phyloP scores from a whole-genome alignment of 1,284 basidiomycete genomes.

The Cerrena zonata region DNA sequence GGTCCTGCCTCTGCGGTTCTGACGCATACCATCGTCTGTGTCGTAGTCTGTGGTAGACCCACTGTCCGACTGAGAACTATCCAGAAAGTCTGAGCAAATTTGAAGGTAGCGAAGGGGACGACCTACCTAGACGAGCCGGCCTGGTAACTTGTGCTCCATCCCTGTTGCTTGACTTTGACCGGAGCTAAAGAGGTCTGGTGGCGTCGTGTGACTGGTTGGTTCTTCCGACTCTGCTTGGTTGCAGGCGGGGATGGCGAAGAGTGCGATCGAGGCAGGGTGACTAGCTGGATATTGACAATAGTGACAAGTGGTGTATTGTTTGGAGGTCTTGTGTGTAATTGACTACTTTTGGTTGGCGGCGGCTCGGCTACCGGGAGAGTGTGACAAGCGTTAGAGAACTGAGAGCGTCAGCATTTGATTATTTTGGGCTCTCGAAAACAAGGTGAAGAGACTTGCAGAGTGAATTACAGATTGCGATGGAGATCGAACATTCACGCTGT shows the following conservation, averaged over 20 bases:
- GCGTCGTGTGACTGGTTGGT: constrained; percentile 13
- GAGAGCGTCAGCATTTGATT: no score
- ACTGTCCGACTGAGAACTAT: constrained; percentile 44
- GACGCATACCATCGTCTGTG: constrained; percentile 36
- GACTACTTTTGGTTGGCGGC: neutral
- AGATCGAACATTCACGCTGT: no score
- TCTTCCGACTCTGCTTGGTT: constrained; percentile 19
- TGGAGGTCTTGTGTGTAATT: neutral
- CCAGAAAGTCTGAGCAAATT: neutral
- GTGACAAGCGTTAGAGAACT: no score
- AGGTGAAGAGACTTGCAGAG: no score
- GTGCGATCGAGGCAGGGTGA: constrained; percentile 69
- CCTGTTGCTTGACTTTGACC: constrained; percentile 31
- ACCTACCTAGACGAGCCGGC: constrained; percentile 69
- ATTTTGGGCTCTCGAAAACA: no score
- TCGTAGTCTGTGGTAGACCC: constrained; percentile 44
- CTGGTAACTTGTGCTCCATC: constrained; percentile 81
- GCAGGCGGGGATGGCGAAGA: constrained; percentile 69
- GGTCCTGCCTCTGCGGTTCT: constrained; percentile 38
- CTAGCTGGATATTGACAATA: neutral
- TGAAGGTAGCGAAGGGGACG: neutral
- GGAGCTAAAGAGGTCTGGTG: constrained; percentile 19
- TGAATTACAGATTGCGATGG: no score
- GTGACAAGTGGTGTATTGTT: neutral
- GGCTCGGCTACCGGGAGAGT: neutral